Conservation (phyloP, 2,329 filamentous ascomycete species). For the Aspergillus bombycis region DNA sequence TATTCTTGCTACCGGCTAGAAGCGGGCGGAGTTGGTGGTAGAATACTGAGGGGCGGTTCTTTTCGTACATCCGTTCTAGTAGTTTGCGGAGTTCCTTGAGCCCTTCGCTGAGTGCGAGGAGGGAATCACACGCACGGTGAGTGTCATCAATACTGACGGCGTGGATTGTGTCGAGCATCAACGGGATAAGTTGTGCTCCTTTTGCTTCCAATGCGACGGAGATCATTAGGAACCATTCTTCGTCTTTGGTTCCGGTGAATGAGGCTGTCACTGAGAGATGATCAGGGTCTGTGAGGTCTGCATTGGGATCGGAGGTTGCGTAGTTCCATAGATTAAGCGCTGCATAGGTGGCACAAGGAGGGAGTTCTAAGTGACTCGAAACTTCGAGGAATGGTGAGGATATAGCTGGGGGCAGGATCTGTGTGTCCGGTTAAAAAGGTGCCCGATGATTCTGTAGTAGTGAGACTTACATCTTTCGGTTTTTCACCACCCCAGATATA, state of each 20-base stretch:
- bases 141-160: constrained; percentile 45
- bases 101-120: constrained; percentile 45
- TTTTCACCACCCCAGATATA: constrained; percentile 82
- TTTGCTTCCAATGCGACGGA: constrained; percentile 57
- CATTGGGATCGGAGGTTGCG: constrained; percentile 20
- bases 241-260: constrained; percentile 44
- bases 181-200: constrained; percentile 39
- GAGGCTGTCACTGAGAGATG: constrained; percentile 39
- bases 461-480: constrained; percentile 63
- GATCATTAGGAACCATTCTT: constrained; percentile 55
- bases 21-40: constrained; percentile 57
- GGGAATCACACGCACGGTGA: constrained; percentile 40
- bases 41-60: constrained; percentile 52
- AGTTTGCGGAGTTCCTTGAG: constrained; percentile 47
- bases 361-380: constrained; percentile 40
- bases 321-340: constrained; percentile 47
- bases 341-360: constrained; percentile 49
- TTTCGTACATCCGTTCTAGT: constrained; percentile 56
- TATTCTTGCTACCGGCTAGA: constrained; percentile 57
- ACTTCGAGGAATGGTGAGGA: constrained; percentile 42
- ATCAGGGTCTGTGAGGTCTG: constrained; percentile 41
- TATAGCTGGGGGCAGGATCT: constrained; percentile 43
- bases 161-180: constrained; percentile 48
- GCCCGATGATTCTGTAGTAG: neutral
- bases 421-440: neutral